These are phyloP conservation scores for Talinum fruticosum DNA, from an alignment of 148 eudicot genomes.

Conservation along the genomic window DNA sequence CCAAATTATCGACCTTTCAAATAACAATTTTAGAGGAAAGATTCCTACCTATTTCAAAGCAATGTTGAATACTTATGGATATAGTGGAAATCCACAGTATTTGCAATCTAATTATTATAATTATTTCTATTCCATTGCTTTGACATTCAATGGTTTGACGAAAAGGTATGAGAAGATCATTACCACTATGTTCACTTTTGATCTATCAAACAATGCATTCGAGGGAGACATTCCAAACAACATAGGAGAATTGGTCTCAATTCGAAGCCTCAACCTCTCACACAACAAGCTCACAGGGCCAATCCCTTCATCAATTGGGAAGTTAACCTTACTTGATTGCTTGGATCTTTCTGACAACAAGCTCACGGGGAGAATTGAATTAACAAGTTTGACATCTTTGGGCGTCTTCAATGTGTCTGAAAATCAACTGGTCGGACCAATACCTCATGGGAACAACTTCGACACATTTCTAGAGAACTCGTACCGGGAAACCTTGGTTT, in stretches of 20 bases:
- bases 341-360: conserved; percentile 35
- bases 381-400: conserved; percentile 26
- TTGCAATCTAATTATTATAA: background rate
- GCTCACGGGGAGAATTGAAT: conserved; percentile 21
- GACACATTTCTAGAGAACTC: conserved; percentile 21
- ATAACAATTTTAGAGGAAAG: conserved; percentile 6
- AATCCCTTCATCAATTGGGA: conserved; percentile 29
- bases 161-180: conserved; percentile 15
- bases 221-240: conserved; percentile 24
- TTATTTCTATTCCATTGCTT: conserved; percentile 12
- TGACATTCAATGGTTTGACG: conserved; percentile 5
- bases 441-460: conserved; percentile 24
- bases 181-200: conserved; percentile 8
- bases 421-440: conserved; percentile 19
- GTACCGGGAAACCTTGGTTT: conserved; percentile 22
- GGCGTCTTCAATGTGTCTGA: conserved; percentile 19
- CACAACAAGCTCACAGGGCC: conserved; percentile 29
- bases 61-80: background rate
- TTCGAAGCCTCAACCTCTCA: conserved; percentile 35
- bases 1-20: conserved; percentile 10
- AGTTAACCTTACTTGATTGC: conserved; percentile 27
- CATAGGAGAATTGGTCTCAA: conserved; percentile 22
- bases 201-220: conserved; percentile 30
- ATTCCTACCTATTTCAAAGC: background rate
- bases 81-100: background rate